Conservation (phyloP, 2,329 filamentous ascomycete genomes). For the Ophiostoma ulmi region DNA sequence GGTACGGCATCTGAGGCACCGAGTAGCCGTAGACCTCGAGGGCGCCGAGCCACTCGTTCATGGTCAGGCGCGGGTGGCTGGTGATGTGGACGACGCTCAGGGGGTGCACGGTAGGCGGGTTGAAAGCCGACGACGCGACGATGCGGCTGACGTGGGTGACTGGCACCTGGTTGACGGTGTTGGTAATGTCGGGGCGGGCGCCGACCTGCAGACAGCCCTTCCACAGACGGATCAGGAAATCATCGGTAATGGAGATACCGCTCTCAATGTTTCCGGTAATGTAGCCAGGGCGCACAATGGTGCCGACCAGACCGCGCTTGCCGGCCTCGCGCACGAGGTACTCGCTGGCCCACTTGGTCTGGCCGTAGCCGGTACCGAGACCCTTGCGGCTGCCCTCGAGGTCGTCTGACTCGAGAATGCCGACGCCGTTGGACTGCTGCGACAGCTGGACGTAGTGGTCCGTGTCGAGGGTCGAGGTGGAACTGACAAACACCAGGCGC, state of each 20-base stretch:
- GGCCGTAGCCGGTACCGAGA: slow-evolving; percentile 82
- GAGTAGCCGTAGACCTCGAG: slow-evolving; percentile 69
- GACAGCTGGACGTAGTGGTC: slow-evolving; percentile 69
- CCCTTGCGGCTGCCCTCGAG: slow-evolving; percentile 69
- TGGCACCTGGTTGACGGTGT: slow-evolving; percentile 85
- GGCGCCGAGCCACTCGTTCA: slow-evolving; percentile 70
- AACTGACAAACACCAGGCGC: slow-evolving; percentile 73
- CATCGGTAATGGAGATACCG: slow-evolving; percentile 74
- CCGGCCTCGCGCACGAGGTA: slow-evolving; percentile 73
- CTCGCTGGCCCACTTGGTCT: slow-evolving; percentile 78
- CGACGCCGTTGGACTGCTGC: slow-evolving; percentile 54
- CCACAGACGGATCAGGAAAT: slow-evolving; percentile 80
- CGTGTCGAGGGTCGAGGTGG: slow-evolving; percentile 75
- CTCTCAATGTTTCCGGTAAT: slow-evolving; percentile 67
- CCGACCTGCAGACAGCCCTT: slow-evolving; percentile 83
- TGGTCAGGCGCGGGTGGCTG: slow-evolving; percentile 68
- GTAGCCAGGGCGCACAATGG: slow-evolving; percentile 79
- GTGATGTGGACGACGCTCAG: slow-evolving; percentile 70
- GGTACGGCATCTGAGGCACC: slow-evolving; percentile 61
- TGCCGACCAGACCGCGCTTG: slow-evolving; percentile 65
- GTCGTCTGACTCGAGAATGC: slow-evolving; percentile 71
- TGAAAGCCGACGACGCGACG: slow-evolving; percentile 66
- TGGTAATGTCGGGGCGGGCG: slow-evolving; percentile 68
- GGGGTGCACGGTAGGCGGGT: slow-evolving; percentile 34
- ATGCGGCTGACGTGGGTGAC: slow-evolving; percentile 79